Evolutionary conservation across 768 basidiomycete genomes (phyloP).

Genomic region (Calvatia gigantea): DNA sequence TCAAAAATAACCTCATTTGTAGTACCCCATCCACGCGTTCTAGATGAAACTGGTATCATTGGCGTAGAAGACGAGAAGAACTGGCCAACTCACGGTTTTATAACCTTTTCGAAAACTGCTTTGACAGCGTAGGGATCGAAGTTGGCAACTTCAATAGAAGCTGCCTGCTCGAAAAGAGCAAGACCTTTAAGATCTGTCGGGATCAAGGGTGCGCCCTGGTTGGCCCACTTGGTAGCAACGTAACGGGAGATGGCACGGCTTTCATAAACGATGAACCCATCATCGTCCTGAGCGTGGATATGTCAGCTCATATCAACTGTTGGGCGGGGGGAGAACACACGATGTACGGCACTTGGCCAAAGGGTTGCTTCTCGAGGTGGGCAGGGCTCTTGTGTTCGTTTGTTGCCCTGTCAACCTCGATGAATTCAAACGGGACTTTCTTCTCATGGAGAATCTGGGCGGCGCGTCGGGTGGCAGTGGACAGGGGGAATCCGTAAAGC

Average conservation of each 20-base stretch:
- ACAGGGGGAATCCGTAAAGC: slow-evolving; percentile 35
- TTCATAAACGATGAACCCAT: slow-evolving; percentile 61
- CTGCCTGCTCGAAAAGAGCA: slow-evolving; percentile 44
- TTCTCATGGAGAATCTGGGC: slow-evolving; percentile 52
- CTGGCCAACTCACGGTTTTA: slow-evolving; percentile 43
- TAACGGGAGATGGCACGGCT: slow-evolving; percentile 61
- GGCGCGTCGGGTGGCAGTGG: slow-evolving; percentile 48
- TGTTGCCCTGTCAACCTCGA: slow-evolving; percentile 38
- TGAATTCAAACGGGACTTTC: slow-evolving; percentile 50
- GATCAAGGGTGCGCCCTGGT: slow-evolving; percentile 47
- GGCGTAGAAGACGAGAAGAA: neutral
- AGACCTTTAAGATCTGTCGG: slow-evolving; percentile 42
- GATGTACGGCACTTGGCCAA: slow-evolving; percentile 60
- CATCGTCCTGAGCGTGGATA: slow-evolving; percentile 38
- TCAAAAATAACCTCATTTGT: slow-evolving; percentile 24
- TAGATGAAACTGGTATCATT: neutral
- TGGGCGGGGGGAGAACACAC: slow-evolving; percentile 22
- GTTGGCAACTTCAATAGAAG: slow-evolving; percentile 47
- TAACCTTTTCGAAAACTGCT: slow-evolving; percentile 45
- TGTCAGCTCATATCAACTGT: slow-evolving; percentile 21
- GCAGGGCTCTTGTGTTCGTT: slow-evolving; percentile 44
- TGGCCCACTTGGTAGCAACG: slow-evolving; percentile 48
- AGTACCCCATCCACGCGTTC: slow-evolving; percentile 8
- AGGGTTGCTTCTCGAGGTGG: slow-evolving; percentile 53
- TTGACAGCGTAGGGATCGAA: slow-evolving; percentile 41